These are phyloP conservation scores for Apiospora kogelbergensis DNA, from an alignment of 2,329 filamentous ascomycete species.

Conservation along the genomic window DNA sequence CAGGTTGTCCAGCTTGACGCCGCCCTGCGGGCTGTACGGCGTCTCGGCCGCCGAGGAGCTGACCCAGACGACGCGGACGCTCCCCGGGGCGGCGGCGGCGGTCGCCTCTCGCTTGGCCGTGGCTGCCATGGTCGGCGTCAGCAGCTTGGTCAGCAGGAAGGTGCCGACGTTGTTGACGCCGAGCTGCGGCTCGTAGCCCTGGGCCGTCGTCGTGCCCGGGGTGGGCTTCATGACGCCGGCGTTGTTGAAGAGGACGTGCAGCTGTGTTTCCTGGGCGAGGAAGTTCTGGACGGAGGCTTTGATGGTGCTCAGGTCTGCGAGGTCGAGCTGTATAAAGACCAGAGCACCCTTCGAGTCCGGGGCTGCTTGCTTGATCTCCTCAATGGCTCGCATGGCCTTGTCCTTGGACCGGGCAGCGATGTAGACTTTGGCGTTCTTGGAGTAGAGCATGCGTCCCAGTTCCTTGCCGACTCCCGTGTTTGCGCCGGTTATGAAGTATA, in stretches of 20 bases:
- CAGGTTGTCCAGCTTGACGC: constrained; percentile 29
- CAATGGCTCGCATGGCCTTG: constrained; percentile 39
- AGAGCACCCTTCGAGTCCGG: constrained; percentile 32
- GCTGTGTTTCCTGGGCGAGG: constrained; percentile 30
- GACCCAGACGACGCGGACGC: constrained; percentile 31
- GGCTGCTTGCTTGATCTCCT: constrained; percentile 32
- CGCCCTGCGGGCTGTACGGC: constrained; percentile 21
- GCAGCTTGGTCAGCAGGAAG: constrained; percentile 30
- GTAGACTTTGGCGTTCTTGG: constrained; percentile 43
- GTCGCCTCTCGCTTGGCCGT: constrained; percentile 20
- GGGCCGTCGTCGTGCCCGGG: constrained; percentile 32
- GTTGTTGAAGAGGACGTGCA: constrained; percentile 42
- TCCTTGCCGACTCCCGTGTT: constrained; percentile 39
- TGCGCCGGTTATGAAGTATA: constrained; percentile 21
- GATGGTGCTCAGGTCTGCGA: constrained; percentile 38
- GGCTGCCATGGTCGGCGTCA: constrained; percentile 24
- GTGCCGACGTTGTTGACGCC: constrained; percentile 29
- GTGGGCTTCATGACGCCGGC: constrained; percentile 39
- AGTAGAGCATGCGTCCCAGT: constrained; percentile 38
- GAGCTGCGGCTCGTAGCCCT: constrained; percentile 33
- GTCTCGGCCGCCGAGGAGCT: constrained; percentile 28
- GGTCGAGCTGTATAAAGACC: constrained; percentile 37
- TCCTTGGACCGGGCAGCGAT: constrained; percentile 39
- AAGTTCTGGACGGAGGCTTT: constrained; percentile 38
- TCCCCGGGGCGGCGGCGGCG: constrained; percentile 15